These are phyloP conservation scores for Neopestalotiopsis rosae DNA, from an alignment of 2,329 filamentous ascomycete genomes.

Conservation along the genomic window DNA sequence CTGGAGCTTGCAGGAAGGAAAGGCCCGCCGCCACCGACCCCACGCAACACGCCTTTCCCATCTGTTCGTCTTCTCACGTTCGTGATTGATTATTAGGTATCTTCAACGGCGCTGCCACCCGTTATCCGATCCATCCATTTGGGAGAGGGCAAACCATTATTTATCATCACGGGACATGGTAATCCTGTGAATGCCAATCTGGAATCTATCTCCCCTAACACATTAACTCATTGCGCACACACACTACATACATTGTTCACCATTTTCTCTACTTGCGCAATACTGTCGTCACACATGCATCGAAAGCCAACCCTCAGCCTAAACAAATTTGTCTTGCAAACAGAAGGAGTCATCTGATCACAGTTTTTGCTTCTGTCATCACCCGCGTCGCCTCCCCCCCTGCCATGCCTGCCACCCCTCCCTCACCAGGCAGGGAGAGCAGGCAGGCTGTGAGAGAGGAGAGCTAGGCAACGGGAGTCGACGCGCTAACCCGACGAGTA, in stretches of 20 bases:
- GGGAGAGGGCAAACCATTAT: neutral
- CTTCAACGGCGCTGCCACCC: neutral
- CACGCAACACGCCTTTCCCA: neutral
- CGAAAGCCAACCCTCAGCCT: neutral
- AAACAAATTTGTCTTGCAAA: neutral
- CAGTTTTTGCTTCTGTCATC: constrained; percentile 14
- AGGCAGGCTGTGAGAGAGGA: too few species aligned
- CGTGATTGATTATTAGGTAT: neutral
- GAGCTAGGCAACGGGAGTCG: constrained; percentile 6
- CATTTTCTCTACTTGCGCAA: neutral
- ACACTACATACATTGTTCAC: neutral
- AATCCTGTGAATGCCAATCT: neutral
- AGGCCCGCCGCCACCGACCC: neutral
- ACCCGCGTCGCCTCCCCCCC: neutral
- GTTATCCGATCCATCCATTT: neutral
- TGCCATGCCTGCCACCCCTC: neutral
- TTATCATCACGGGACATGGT: neutral
- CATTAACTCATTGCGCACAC: neutral
- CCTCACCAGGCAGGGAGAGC: too few species aligned
- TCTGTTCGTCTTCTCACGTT: neutral
- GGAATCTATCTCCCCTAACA: neutral
- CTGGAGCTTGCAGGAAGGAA: neutral
- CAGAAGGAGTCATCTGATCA: constrained; percentile 1
- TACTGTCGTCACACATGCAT: neutral
- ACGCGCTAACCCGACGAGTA: constrained; percentile 6